phyloP scores from a whole-genome alignment of 192 early-diverging fungal genomes.

The Umbelopsis sp. region DNA sequence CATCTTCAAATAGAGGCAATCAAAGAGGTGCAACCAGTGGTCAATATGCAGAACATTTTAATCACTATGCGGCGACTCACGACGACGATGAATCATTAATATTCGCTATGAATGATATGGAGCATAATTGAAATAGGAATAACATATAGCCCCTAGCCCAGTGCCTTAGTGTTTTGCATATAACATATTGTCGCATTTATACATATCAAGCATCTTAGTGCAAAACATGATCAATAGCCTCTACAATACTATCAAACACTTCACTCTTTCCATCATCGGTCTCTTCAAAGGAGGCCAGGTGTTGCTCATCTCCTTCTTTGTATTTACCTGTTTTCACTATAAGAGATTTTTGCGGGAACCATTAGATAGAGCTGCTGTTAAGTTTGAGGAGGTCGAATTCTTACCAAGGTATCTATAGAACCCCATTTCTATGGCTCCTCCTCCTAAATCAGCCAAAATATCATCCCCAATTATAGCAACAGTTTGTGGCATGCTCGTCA shows the following conservation, averaged over 20 bases:
- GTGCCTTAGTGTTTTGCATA: background rate
- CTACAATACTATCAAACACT: constrained; percentile 66
- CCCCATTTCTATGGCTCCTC: constrained; percentile 75
- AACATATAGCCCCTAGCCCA: background rate
- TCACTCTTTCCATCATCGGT: constrained; percentile 37
- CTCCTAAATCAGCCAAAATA: constrained; percentile 79
- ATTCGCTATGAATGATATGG: constrained; percentile 10
- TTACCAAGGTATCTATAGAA: constrained; percentile 55
- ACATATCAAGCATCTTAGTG: constrained; percentile 8
- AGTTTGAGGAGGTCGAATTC: background rate
- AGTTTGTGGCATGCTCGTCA: constrained; percentile 43
- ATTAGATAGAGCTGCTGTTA: constrained; percentile 1
- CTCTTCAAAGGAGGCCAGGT: constrained; percentile 34
- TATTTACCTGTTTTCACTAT: constrained; percentile 87
- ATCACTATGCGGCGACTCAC: background rate
- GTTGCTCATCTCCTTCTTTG: constrained; percentile 67
- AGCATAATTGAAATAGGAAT: background rate
- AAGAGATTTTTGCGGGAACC: too few relatives aligned
- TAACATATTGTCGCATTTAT: background rate
- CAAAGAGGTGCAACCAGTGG: background rate
- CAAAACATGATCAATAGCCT: constrained; percentile 62
- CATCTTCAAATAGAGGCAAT: background rate
- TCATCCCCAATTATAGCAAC: constrained; percentile 92
- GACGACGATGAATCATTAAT: constrained; percentile 6
- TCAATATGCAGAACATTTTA: background rate